Evolutionary conservation across 306 rosid species (phyloP), one percentile per base, ranked within the genome.

Genomic region (Rubus parviflorus): DNA sequence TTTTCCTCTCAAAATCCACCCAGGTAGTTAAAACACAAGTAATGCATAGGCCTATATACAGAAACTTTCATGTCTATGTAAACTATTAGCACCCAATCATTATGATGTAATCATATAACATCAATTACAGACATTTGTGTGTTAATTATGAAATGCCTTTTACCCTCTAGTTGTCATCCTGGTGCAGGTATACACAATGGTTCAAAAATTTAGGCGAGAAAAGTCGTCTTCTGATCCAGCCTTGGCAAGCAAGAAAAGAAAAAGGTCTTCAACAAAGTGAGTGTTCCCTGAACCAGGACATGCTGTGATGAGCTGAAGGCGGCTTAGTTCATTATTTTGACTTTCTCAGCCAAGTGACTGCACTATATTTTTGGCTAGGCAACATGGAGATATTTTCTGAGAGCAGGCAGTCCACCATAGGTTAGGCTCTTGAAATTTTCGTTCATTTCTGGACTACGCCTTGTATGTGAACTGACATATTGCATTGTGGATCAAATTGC

Each of bases 161-260:
- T 45, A 65, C 68, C 1, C 30, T 73, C 45, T 42, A 79, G 42
- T 45, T 58, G 61, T 60, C 63, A 70, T 58, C 43, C 69, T 74
- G 69, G 19, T 85, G 83, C 93, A 94, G 98, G 96, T 86, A 20
- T 85, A 88, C 85, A 77, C 75, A 65, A 86, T 90, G 97, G 89
- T 90, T 85, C 77, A 88, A 74, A 91, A 91, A 78, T 87, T 88
- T 71, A 88, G 86, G 94, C 88, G 78, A 89, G 85, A 81, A 76
- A 79, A 43, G 63, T n/a, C 52, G 76, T 63, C 88, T 68, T 65
- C 72, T 41, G 72, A 58, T 67, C 48, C 60, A 4, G 70, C 46
- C 38, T 37, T 72, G 64, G 75, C 9, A 22, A 52, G 17, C 48
- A 72, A 38, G 47, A 37, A 52, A 38, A 10, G 64, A 72, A 72